Evolutionary conservation across 2,329 filamentous ascomycete species (phyloP).

Genomic region (Cryphonectria parasitica): DNA sequence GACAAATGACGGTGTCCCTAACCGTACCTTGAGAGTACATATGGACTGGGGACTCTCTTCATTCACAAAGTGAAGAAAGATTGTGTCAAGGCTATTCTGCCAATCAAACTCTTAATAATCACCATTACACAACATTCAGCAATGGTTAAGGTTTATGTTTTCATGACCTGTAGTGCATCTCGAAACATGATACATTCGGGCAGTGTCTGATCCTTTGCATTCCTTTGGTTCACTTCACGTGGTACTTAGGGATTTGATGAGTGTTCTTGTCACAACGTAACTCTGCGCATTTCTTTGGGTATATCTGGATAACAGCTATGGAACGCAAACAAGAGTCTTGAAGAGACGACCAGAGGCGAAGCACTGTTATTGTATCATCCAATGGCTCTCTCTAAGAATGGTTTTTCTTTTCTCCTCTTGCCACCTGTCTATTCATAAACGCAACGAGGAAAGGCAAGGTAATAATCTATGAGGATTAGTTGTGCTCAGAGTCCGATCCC

Average conservation of each 20-base stretch:
- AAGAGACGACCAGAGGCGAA: not conserved
- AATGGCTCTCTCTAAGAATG: not conserved
- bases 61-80: too few relatives aligned
- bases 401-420: not conserved
- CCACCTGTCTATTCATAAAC: not conserved
- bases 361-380: not conserved
- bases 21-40: not conserved
- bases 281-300: not conserved
- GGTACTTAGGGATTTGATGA: not conserved
- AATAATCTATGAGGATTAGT: not conserved
- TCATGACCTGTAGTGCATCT: not conserved
- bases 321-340: not conserved
- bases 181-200: too few relatives aligned
- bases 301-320: slow-evolving; percentile 1
- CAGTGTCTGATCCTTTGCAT: not conserved
- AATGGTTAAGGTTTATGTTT: not conserved
- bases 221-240: not conserved
- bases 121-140: not conserved
- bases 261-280: not conserved
- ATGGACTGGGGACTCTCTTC: too few relatives aligned
- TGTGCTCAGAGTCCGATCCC: slow-evolving; percentile 19
- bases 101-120: not conserved
- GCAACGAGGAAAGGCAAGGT: not conserved
- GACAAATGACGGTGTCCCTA: too few relatives aligned
- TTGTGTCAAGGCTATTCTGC: not conserved